phyloP scores from a whole-genome alignment of 1,139 yeast species.

The Candida pseudoviswanathii region DNA sequence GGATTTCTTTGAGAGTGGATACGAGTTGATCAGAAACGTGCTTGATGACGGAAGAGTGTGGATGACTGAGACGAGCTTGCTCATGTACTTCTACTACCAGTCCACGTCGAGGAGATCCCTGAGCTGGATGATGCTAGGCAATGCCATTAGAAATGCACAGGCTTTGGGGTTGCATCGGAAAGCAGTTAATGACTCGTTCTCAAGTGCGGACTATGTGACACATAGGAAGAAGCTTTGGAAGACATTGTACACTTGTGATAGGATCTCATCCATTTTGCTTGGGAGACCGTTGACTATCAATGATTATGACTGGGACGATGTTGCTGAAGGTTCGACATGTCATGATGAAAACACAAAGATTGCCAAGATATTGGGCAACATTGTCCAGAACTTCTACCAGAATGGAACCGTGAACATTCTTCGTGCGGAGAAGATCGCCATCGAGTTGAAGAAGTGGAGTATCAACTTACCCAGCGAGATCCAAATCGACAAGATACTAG shows the following conservation, averaged over 20 bases:
- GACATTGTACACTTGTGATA: slow-evolving; percentile 41
- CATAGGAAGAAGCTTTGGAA: slow-evolving; percentile 41
- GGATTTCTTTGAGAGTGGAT: slow-evolving; percentile 17
- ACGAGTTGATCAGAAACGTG: slow-evolving; percentile 12
- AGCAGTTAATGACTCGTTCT: slow-evolving; percentile 16
- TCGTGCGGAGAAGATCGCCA: slow-evolving; percentile 37
- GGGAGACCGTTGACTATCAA: slow-evolving; percentile 45
- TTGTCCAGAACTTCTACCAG: slow-evolving; percentile 25
- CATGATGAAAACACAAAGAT: slow-evolving; percentile 12
- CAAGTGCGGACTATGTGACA: slow-evolving; percentile 10
- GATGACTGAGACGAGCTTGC: slow-evolving; percentile 41
- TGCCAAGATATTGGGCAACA: slow-evolving; percentile 29
- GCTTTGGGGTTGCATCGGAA: slow-evolving; percentile 18
- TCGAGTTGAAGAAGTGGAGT: slow-evolving; percentile 39
- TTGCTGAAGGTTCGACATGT: slow-evolving; percentile 3
- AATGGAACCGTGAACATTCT: slow-evolving; percentile 34
- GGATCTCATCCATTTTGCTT: slow-evolving; percentile 38
- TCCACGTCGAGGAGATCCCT: slow-evolving; percentile 37
- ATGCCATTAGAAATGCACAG: slow-evolving; percentile 18
- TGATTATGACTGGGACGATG: slow-evolving; percentile 47
- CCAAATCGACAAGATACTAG: slow-evolving; percentile 23
- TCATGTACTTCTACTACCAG: slow-evolving; percentile 39
- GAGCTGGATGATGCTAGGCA: slow-evolving; percentile 33
- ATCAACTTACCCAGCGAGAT: slow-evolving; percentile 28
- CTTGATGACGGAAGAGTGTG: slow-evolving; percentile 27